These are phyloP conservation scores for Lepidium campestre DNA, from an alignment of 441 rosid genomes.

Conservation along the genomic window DNA sequence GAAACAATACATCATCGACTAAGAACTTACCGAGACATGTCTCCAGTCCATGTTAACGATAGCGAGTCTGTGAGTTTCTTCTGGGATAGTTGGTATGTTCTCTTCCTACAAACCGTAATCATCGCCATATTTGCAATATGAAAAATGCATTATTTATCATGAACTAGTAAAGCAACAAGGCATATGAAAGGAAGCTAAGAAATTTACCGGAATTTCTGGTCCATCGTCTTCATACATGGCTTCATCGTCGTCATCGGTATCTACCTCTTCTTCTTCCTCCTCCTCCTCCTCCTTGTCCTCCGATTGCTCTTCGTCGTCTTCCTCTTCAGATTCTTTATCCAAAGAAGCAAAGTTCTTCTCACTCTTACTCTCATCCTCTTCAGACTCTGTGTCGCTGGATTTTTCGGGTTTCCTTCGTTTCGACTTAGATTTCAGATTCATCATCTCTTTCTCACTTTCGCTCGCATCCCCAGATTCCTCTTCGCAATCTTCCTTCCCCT, in stretches of 20 bases:
- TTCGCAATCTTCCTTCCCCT: slow-evolving; percentile 9
- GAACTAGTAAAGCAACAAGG: background rate
- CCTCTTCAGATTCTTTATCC: slow-evolving; percentile 24
- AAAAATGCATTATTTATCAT: background rate
- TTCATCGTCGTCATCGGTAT: slow-evolving; percentile 40
- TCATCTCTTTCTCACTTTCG: slow-evolving; percentile 18
- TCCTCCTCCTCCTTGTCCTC: slow-evolving; percentile 44
- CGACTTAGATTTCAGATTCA: background rate
- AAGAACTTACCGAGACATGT: slow-evolving; percentile 63
- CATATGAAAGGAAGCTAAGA: background rate
- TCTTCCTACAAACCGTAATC: slow-evolving; percentile 44
- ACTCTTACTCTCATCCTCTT: slow-evolving; percentile 15
- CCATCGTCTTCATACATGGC: slow-evolving; percentile 41
- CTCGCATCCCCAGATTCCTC: slow-evolving; percentile 29
- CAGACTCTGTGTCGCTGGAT: slow-evolving; percentile 16
- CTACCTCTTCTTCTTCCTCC: slow-evolving; percentile 41
- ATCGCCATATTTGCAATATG: background rate
- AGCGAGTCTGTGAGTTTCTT: slow-evolving; percentile 82
- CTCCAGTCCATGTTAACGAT: slow-evolving; percentile 90
- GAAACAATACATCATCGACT: background rate
- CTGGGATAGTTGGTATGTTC: slow-evolving; percentile 45
- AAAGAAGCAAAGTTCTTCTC: slow-evolving; percentile 10
- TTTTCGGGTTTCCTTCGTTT: slow-evolving; percentile 17
- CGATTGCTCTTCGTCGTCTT: slow-evolving; percentile 19
- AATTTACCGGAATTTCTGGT: slow-evolving; percentile 38